Conservation (phyloP, 2,329 filamentous ascomycete species). For the Cadophora sp. region DNA sequence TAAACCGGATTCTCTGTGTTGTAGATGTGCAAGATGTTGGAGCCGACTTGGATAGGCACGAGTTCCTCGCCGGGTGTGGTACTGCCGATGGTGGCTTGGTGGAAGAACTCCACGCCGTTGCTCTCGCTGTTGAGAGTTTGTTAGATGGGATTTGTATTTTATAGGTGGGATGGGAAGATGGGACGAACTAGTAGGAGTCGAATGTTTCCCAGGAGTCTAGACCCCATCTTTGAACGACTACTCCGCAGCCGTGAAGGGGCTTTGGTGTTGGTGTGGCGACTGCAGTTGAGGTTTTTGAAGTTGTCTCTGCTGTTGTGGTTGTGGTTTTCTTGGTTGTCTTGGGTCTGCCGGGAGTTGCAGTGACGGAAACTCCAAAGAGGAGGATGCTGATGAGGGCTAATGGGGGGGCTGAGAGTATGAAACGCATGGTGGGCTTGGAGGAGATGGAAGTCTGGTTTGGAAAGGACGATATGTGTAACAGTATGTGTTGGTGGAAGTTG, state of each 20-base stretch:
- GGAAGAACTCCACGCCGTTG: constrained; percentile 1
- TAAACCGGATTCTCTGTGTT: constrained; percentile 17
- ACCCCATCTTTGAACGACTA: constrained; percentile 21
- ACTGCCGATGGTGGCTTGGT: constrained; percentile 6
- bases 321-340: constrained; percentile 5
- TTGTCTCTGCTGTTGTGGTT: background rate
- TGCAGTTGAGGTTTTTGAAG: background rate
- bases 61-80: constrained; percentile 18
- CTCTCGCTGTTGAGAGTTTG: background rate
- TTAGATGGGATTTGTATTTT: background rate
- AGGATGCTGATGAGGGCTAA: background rate
- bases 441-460: too few relatives aligned
- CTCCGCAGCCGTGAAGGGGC: constrained; percentile 12
- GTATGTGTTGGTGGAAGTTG: background rate
- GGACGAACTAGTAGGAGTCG: constrained; percentile 12
- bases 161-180: background rate
- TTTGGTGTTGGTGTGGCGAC: background rate
- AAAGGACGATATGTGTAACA: background rate
- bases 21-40: constrained; percentile 20
- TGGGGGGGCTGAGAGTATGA: background rate
- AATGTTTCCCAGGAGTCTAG: constrained; percentile 15
- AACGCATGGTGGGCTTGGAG: background rate
- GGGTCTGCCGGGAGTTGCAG: background rate
- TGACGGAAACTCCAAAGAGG: background rate
- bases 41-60: constrained; percentile 17